Base-by-base conservation (phyloP, 352 stramenopile species). In the Pythium insidiosum region DNA sequence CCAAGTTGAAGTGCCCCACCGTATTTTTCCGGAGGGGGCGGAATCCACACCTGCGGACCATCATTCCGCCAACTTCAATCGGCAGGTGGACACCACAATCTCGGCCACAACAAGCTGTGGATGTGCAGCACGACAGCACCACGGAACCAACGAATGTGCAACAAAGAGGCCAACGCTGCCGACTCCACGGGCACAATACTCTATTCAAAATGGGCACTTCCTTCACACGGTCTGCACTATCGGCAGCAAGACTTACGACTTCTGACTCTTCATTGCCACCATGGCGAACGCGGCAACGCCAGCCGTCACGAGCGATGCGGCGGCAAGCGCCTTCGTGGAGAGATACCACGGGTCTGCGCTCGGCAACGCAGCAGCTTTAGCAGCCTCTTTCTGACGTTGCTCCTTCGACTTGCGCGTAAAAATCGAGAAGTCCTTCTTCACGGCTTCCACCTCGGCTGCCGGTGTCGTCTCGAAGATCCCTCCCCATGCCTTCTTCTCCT, bases 401-500 rank as follows among this genome's bases (percentile, higher is more conserved):
- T 22, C 30, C 61, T 84, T 88, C 38, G 49, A 68, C 58, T 76
- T 80, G 44, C 67, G 68, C n/a, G 69, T 84, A 59, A 86, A 88
- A 65, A 88, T 84, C 18, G 75, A 85, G 34, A 61, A 67, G 10
- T 75, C 68, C 11, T 55, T 26, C 26, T 60, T 56, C 12, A 38
- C 25, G 28, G 43, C 38, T 28, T 56, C 55, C 13, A 47, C 56
- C 31, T 40, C 25, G 12, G 38, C 44, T 0, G 55, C 23, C 19
- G 43, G 13, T 3, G 47, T 45, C 38, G 63, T 83, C 38, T 84
- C 71, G 33, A 93, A 84, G 28, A 89, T 86, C 31, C 78, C 76
- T 15, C 81, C 78, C 81, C 81, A 93, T 16, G 70, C 64, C 50
- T 88, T 74, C 51, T 74, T 87, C 46, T 93, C 81, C 36, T 85